These are phyloP conservation scores for Phialophora tarda DNA, from an alignment of 2,329 filamentous ascomycete genomes.

Conservation along the genomic window DNA sequence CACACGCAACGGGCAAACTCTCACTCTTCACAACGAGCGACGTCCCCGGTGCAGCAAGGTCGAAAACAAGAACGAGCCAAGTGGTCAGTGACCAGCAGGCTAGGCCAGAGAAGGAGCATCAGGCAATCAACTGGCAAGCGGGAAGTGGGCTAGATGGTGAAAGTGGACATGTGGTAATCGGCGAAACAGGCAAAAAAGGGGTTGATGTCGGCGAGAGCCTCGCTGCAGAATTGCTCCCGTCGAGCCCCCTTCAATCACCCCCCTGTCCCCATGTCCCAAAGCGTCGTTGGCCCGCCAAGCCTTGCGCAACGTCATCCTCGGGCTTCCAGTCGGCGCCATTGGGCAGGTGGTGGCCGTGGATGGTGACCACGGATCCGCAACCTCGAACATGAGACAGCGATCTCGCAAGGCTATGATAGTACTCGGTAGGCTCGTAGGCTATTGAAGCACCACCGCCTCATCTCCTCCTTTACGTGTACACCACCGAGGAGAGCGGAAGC, in stretches of 20 bases:
- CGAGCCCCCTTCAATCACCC: background rate
- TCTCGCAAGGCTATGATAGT: conserved; percentile 11
- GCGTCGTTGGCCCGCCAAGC: conserved; percentile 14
- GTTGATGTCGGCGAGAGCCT: conserved; percentile 8
- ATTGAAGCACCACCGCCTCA: conserved; percentile 2
- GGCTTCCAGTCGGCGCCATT: background rate
- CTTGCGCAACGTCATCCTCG: conserved; percentile 10
- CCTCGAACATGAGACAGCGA: conserved; percentile 17
- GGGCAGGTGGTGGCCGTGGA: background rate
- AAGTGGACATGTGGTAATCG: conserved; percentile 1
- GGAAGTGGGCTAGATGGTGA: background rate
- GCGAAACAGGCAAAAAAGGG: conserved; percentile 2
- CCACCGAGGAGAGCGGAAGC: background rate
- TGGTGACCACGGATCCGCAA: conserved; percentile 2
- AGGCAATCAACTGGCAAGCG: background rate
- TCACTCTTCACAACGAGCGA: background rate
- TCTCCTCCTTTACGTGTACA: conserved; percentile 4
- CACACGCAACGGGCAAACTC: background rate
- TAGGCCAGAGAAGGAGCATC: background rate
- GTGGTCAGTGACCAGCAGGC: background rate
- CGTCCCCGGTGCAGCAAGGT: background rate
- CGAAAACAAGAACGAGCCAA: background rate
- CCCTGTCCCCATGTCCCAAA: conserved; percentile 1
- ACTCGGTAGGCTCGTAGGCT: background rate
- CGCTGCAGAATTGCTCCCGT: conserved; percentile 1